Base-by-base conservation (phyloP, 306 rosid genomes). In the Cucumis hystrix region DNA sequence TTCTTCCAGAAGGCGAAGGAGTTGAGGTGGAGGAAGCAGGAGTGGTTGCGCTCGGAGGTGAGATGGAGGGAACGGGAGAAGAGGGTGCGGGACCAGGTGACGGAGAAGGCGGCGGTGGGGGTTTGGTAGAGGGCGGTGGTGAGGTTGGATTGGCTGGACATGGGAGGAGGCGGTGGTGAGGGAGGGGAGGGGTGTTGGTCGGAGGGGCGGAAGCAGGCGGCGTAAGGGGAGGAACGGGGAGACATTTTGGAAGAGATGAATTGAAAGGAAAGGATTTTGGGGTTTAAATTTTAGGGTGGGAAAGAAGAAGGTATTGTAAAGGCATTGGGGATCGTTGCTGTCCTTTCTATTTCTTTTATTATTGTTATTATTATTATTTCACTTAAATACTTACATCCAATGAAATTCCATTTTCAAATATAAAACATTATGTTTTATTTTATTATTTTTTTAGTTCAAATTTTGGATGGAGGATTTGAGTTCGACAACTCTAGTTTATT, bases 1-100 rank as follows among this genome's bases (percentile, higher is more conserved):
- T 84, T 92, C 6, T 88, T 95, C 97, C 98, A 95, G 90, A 95
- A 92, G 56, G 91, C 6, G 85, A 92, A 84, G 77, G 98, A 91
- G 40, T 89, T 88, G 83, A 74, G 23, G 79, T 78, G 13, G 87
- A 80, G 13, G 86, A 47, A 52, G 40, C 9, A 10, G 33, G 1
- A 79, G 86, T 21, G 90, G 91, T 9, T 96, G 8, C 87, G 84
- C n/a, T 68, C 37, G 56, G 54, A 43, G 56, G 78, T 25, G 49
- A 92, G 84, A 75, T 88, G 96, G 81, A 95, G 93, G 52, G 97
- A 86, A 56, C 96, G 97, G 30, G 96, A 90, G 0, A 91, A 61
- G 65, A 90, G 82, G 80, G 97, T 87, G 77, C 96, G 95, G 2
- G 96, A 91, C 97, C 97, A 94, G 0, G 97, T 90, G 3, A 92